Conservation (phyloP, 2,329 filamentous ascomycete genomes). For the Monilinia fructicola region DNA sequence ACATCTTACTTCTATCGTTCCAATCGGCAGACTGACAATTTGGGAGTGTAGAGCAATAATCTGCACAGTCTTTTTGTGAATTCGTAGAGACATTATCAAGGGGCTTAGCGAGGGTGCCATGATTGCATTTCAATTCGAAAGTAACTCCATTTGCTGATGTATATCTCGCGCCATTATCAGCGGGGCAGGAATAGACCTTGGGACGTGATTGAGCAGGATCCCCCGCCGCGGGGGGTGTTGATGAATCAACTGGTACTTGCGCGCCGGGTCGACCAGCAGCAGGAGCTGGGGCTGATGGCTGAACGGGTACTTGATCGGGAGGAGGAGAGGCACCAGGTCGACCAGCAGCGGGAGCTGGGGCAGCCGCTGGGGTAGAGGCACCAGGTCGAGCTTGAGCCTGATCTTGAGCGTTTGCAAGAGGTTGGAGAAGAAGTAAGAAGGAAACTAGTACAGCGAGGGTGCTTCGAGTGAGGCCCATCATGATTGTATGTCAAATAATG, state of each 20-base stretch:
- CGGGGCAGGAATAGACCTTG: constrained; percentile 16
- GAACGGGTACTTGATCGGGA: constrained; percentile 1
- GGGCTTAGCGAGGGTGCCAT: not conserved
- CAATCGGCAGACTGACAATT: constrained; percentile 3
- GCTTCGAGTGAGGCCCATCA: constrained; percentile 18
- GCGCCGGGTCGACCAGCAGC: constrained; percentile 6
- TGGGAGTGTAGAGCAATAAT: not conserved
- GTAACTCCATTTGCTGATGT: constrained; percentile 14
- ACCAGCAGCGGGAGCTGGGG: not conserved
- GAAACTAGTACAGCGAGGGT: constrained; percentile 4
- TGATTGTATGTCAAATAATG: not conserved
- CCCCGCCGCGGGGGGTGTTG: not conserved
- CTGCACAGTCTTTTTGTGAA: constrained; percentile 9
- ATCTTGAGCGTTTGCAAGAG: constrained; percentile 14
- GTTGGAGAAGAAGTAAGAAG: not conserved
- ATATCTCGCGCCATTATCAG: constrained; percentile 7
- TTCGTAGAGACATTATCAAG: not conserved
- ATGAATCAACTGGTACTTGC: not conserved
- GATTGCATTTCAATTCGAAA: constrained; percentile 8
- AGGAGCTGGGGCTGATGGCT: not conserved
- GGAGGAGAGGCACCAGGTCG: constrained; percentile 6
- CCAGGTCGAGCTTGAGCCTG: constrained; percentile 15
- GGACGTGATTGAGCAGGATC: not conserved
- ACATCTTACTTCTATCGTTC: not conserved
- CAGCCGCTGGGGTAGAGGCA: not conserved